Evolutionary conservation across 208 protist genomes (phyloP), one percentile per base, ranked within the genome.

Genomic region (Phytomonas sp.): DNA sequence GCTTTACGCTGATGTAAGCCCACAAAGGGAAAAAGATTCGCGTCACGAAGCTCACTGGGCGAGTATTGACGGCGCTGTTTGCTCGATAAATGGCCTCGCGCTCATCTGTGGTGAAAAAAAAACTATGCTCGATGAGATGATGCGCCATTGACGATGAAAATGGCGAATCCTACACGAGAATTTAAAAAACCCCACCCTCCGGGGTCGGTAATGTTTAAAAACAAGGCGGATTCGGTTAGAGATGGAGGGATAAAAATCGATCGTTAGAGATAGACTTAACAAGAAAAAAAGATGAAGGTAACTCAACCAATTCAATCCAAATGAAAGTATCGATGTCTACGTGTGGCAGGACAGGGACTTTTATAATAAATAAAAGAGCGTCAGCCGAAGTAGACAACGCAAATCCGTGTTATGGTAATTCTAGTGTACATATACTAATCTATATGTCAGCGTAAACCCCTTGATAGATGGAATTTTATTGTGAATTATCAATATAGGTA

Each of bases 61-160:
- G 82, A 0, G 86, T 92, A 66, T 89, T 75, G n/a, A 91, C 80
- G 52, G 80, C 78, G 56, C 86, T 94, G 49, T 75, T 81, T 56
- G 82, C 77, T 59, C 77, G 79, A 65, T 88, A 83, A 37, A 96
- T 90, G 31, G 73, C 56, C 40, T 94, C 83, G 1, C 86, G 83
- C 80, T 92, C 88, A 31, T 82, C 74, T 4, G 71, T 76, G 0
- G 88, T 92, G 66, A 92, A 96, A 56, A 92, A 78, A 56, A 93
- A 91, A 56, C 85, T 93, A 81, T 92, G 80, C 62, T 91, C 84
- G 29, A 85, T 79, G 4, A 93, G 49, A 67, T 86, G 77, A 8
- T 76, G 60, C 8, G 77, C 63, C 81, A 92, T 91, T 68, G 6
- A 52, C 3, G 19, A 52, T 14, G 16, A 23, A 23, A 19, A 52